Base-by-base conservation (phyloP, 169 alveolate species). In the Eimeria praecox region DNA sequence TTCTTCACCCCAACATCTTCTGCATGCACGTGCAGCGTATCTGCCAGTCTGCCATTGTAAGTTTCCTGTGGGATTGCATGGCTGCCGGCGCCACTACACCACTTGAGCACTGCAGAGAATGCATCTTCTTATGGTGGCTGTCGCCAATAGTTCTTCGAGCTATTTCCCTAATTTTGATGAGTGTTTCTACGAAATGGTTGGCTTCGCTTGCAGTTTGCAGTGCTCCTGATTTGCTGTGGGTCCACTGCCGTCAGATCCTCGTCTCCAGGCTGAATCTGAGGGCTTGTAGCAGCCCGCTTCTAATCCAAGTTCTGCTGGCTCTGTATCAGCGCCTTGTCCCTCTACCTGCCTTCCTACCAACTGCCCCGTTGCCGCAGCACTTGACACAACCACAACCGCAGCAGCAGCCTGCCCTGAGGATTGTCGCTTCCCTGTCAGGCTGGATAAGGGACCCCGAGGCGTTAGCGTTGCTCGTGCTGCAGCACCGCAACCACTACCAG, bases 1-100 rank as follows among this genome's bases (percentile, higher is more conserved):
- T 77, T 62, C 95, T 92, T 9, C 95, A 92, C 92, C 95, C 95
- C 73, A 92, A 92, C 86, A 90, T 92, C 69, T 92, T 77, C 92
- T 56, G 77, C 92, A 85, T 92, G 83, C 95, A 92, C 33, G 86
- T 86, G 12, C 92, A 92, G 75, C 86, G 95, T 9, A 92, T 92
- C 75, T 83, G 77, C 77, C 91, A 83, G 56, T 83, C 91, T 10
- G 91, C 91, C 38, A 83, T 27, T 56, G 91, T 83, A 83, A 59
- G 91, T 52, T 56, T 78, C 10, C 59, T 66, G 6, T 46, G 40
- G 10, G 40, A 44, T 44, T 44, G 42, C 44, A 44, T 38, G 33
- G 52, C 33, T 30, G 10, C 12, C 35, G 44, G 49, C 52, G 18
- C 33, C 54, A 16, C 54, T 73, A 52, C 52, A 73, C 10, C 33